Evolutionary conservation across 495 filamentous ascomycete species (phyloP).

Genomic region (Penicillium canariense): DNA sequence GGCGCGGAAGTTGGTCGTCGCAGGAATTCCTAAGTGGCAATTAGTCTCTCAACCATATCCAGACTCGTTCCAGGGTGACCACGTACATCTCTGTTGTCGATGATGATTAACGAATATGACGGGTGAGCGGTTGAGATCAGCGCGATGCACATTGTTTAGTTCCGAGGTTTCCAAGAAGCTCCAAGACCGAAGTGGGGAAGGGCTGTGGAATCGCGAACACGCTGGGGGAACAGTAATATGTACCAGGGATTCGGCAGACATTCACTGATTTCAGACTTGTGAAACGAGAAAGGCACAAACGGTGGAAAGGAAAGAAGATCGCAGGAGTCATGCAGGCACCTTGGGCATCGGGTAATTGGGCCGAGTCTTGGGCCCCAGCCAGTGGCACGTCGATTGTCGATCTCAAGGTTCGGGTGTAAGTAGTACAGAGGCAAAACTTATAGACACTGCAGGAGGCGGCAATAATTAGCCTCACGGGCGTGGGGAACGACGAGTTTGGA

Average conservation of each 20-base stretch:
- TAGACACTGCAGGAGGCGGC: not conserved
- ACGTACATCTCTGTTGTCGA: conserved; percentile 88
- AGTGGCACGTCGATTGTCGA: conserved; percentile 4
- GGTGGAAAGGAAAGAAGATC: conserved; percentile 1
- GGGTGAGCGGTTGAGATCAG: conserved; percentile 89
- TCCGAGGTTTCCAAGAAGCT: conserved; percentile 3
- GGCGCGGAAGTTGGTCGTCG: conserved; percentile 79
- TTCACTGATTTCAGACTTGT: not conserved
- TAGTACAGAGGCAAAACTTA: not conserved
- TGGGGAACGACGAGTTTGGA: too few relatives aligned
- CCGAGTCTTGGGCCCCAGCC: conserved; percentile 16
- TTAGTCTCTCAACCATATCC: too few relatives aligned
- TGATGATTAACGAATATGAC: conserved; percentile 79
- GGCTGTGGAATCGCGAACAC: not conserved
- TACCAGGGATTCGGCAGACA: not conserved
- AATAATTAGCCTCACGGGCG: not conserved
- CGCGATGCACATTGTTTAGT: conserved; percentile 78
- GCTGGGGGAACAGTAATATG: not conserved
- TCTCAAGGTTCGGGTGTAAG: too few relatives aligned
- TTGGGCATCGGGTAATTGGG: conserved; percentile 20
- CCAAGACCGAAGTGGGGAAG: conserved; percentile 5
- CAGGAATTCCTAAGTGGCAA: conserved; percentile 68
- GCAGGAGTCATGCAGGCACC: conserved; percentile 10
- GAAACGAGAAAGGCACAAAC: not conserved
- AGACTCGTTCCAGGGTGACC: too few relatives aligned